Evolutionary conservation across 2,329 filamentous ascomycete species (phyloP), one percentile per base, ranked within the genome.

Genomic region (Hypoxylon sp.): DNA sequence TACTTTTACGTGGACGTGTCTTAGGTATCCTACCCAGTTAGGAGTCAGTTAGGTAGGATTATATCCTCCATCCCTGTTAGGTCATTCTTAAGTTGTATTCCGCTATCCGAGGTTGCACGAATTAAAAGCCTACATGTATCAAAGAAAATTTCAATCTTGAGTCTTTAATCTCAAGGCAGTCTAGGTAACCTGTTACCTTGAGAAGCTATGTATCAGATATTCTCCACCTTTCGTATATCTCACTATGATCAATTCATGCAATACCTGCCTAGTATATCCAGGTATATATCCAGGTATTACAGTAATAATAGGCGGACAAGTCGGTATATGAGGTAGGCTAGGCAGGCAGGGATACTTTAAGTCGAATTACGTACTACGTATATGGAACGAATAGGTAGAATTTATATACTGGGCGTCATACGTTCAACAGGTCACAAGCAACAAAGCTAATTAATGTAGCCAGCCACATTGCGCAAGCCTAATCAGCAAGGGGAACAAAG

Each of bases 71-170:
- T 36, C 53, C 63, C 60, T 60, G 53, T 58, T 45, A 51, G 46
- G 17, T 45, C 56, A 53, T 45, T 63, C 30, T 52, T 55, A 59
- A 59, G 46, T n/a, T 38, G 49, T 45, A 48, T 67, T 65, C 64
- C 67, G 63, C 36, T 62, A 67, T 70, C 64, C 67, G 67, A 70
- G 49, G 57, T 62, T 53, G 43, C 43, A 57, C 49, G 32, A 51
- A 55, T 53, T 23, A 46, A n/a, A 34, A 23, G 34, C 7, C 32
- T 61, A 58, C 46, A 49, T 46, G 53, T 57, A 62, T 43, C 21
- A 17, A 28, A 19, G 28, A 19, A 46, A 50, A 38, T 57, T 32
- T 51, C 28, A 52, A 21, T 49, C 41, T 60, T n/a, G 7, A 36
- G 41, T 43, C 23, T 49, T 51, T 14, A 50, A 51, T 60, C 46